Percentiles rank a stretch among this genome's conserved stretches.
phyloP scores from a whole-genome alignment of 2,329 filamentous ascomycete genomes.

The Lachnellula arida region DNA sequence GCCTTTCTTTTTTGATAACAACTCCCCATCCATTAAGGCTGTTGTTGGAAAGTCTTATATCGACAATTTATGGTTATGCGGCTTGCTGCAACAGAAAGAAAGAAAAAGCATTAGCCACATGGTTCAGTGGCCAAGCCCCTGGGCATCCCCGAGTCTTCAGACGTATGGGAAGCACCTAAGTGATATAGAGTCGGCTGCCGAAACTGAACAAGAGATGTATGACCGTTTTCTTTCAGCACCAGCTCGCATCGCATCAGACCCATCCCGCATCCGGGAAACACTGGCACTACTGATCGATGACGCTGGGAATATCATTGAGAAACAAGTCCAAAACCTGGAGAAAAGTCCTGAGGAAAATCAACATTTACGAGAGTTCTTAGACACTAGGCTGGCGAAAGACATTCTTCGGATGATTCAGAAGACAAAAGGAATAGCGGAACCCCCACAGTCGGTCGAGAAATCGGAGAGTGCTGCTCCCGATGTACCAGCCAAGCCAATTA shows the following conservation, averaged over 20 bases:
- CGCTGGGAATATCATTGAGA: neutral
- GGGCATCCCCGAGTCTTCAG: neutral
- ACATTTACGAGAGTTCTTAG: neutral
- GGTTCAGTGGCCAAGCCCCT: neutral
- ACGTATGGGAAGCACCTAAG: too few species aligned
- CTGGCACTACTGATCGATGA: constrained; percentile 1
- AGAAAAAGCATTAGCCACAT: neutral
- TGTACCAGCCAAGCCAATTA: neutral
- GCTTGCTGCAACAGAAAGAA: constrained; percentile 11
- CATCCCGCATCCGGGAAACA: neutral
- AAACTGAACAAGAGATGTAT: constrained; percentile 31
- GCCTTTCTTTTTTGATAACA: neutral
- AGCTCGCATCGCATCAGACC: neutral
- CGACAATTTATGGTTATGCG: constrained; percentile 3
- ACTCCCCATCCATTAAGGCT: neutral
- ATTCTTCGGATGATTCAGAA: neutral
- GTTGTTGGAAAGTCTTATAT: constrained; percentile 13
- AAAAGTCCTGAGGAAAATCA: neutral
- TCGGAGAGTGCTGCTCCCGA: neutral
- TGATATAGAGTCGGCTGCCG: neutral
- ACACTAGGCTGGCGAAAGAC: neutral
- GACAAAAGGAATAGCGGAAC: neutral
- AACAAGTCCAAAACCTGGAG: neutral
- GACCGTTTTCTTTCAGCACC: constrained; percentile 19
- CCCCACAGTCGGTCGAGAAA: neutral